These are phyloP conservation scores for Sonneratia caseolaris DNA, from an alignment of 345 rosid genomes.

Conservation along the genomic window DNA sequence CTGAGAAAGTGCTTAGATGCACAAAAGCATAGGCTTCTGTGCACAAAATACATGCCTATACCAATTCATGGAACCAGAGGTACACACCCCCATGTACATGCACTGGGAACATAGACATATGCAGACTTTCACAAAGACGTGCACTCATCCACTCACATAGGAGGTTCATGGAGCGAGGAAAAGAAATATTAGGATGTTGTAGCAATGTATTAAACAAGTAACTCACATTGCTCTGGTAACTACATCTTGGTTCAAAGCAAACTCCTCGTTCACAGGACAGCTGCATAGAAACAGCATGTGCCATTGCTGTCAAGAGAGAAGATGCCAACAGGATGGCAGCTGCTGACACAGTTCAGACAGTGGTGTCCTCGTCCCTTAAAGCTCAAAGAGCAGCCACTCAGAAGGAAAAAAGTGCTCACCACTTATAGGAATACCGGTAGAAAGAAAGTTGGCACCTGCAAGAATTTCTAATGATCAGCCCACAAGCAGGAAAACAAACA, in stretches of 20 bases:
- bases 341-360: not conserved
- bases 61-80: not conserved
- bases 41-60: not conserved
- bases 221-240: conserved; percentile 11
- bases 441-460: too few relatives aligned
- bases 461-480: too few relatives aligned
- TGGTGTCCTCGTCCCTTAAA: not conserved
- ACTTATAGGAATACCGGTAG: too few relatives aligned
- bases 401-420: too few relatives aligned
- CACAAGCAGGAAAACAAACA: too few relatives aligned
- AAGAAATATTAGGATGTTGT: not conserved
- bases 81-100: not conserved
- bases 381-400: not conserved
- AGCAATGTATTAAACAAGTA: not conserved
- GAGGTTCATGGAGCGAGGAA: not conserved
- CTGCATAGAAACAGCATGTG: conserved; percentile 34
- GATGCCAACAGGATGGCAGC: conserved; percentile 9
- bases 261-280: conserved; percentile 42
- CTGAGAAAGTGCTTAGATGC: not conserved
- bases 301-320: conserved; percentile 31
- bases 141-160: too few relatives aligned
- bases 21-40: not conserved
- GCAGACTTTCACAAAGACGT: too few relatives aligned
- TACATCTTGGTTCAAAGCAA: conserved; percentile 26
- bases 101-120: not conserved